Conservation (phyloP, 2,329 filamentous ascomycete genomes). For the Trichoderma semiorbis region DNA sequence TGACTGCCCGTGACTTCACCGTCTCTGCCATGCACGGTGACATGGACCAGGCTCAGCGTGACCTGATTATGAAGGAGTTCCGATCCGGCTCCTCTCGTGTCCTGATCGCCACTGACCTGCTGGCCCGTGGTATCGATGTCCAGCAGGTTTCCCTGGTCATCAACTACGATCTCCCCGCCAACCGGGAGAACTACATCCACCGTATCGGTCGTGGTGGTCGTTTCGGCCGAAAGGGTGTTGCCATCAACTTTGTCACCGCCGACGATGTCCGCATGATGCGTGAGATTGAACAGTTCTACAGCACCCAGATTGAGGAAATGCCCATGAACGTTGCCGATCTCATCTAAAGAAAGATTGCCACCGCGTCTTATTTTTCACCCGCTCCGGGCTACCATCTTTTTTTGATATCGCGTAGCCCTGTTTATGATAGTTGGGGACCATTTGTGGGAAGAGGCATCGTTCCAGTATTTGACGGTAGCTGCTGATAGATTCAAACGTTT, state of each 20-base stretch:
- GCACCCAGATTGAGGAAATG: slow-evolving; percentile 99
- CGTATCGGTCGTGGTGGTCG: slow-evolving; percentile 98
- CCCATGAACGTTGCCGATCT: slow-evolving; percentile 87
- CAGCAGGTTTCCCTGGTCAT: slow-evolving; percentile 99
- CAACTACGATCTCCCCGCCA: slow-evolving; percentile 98
- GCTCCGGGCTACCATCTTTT: slow-evolving; percentile 24
- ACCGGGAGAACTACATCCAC: slow-evolving; percentile 99
- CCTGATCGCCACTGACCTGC: slow-evolving; percentile 93
- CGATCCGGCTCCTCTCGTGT: slow-evolving; percentile 97
- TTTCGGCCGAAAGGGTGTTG: slow-evolving; percentile 99
- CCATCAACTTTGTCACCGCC: slow-evolving; percentile 99
- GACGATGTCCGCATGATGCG: slow-evolving; percentile 99
- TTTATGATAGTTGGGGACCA: slow-evolving; percentile 29
- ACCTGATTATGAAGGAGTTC: slow-evolving; percentile 99
- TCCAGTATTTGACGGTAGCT: slow-evolving; percentile 32
- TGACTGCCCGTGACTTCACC: slow-evolving; percentile 96
- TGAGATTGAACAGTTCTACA: slow-evolving; percentile 99
- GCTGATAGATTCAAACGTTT: slow-evolving; percentile 40
- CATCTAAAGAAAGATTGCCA: slow-evolving; percentile 51
- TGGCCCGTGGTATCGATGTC: slow-evolving; percentile 99
- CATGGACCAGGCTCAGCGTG: slow-evolving; percentile 97
- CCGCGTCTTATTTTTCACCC: slow-evolving; percentile 24
- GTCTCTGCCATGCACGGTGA: slow-evolving; percentile 99
- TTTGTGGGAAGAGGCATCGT: slow-evolving; percentile 27
- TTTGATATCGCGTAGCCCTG: slow-evolving; percentile 22